Base-by-base conservation (phyloP, 1,139 yeast genomes). In the Kodamaea ohmeri region DNA sequence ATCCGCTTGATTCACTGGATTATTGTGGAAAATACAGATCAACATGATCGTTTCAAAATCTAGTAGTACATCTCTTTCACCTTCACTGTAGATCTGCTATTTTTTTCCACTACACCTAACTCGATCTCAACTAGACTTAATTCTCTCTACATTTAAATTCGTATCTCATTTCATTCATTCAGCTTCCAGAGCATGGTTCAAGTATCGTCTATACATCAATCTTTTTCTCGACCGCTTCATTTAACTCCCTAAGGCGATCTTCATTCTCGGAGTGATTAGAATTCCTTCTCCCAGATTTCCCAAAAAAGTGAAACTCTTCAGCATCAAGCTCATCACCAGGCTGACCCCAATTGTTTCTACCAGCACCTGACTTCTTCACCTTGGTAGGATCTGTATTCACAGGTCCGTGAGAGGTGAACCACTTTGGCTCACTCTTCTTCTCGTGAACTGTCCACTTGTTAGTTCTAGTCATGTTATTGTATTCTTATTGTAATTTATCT, bases 361-460 rank as follows among this genome's bases (percentile, higher is more conserved):
- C 97, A 34, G 85, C 87, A 40, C 97, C 97, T 43, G 74, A 73
- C 63, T 87, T 88, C 76, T 88, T 88, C 41, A 84, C 73, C 56
- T 80, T 77, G 56, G 79, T 81, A 41, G 95, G 95, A 45, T 81
- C 79, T 41, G 77, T 71, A 52, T 82, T 80, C 44, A 62, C 58
- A 51, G 73, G 73, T 25, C 94, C 95, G 51, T 76, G 72, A 57
- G 83, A 88, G 44, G 89, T 83, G 61, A 87, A 87, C 78, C 78
- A 86, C 56, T 76, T 80, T 39, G 89, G 78, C 46, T 73, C 77
- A 25, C 78, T 68, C 45, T 72, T 67, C 41, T 73, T 61, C 60
- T 83, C 84, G 55, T 78, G 83, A 34, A 70, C 70, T 27, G 83
- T 76, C 83, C 92, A 83, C 66, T 87, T 83, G 63, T 79, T 78